phyloP scores from a whole-genome alignment of 2,329 filamentous ascomycete genomes.

The Aureobasidium sp. region DNA sequence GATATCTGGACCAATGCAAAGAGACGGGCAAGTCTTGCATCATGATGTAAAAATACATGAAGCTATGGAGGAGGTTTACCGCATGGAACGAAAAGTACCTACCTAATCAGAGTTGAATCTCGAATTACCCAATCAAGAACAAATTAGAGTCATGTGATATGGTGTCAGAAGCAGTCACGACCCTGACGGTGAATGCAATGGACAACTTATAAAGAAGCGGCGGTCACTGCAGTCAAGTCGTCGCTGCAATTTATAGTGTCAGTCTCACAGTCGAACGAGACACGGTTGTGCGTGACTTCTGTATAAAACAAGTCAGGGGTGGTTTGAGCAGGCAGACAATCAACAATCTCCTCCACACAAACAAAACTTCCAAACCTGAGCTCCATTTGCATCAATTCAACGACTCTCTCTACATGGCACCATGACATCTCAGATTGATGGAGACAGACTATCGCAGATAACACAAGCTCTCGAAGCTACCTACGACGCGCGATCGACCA shows the following conservation, averaged over 20 bases:
- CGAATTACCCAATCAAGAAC: not conserved
- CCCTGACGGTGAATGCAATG: too few species aligned
- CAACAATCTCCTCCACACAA: conserved; percentile 11
- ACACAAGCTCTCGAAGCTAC: conserved; percentile 80
- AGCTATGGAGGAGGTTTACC: not conserved
- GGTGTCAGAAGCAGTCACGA: not conserved
- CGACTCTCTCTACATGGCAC: not conserved
- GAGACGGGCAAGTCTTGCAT: not conserved
- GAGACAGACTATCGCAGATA: conserved; percentile 52
- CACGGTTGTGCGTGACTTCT: not conserved
- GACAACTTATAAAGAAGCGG: too few species aligned
- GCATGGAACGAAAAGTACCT: not conserved
- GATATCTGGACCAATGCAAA: conserved; percentile 61
- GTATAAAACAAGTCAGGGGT: not conserved
- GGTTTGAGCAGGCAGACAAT: not conserved
- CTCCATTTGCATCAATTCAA: not conserved
- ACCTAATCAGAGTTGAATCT: not conserved
- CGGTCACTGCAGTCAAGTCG: not conserved
- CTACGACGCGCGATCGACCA: conserved; percentile 72
- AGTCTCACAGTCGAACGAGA: not conserved
- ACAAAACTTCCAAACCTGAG: conserved; percentile 6
- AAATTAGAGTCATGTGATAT: conserved; percentile 6
- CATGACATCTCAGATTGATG: conserved; percentile 3
- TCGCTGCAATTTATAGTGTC: too few species aligned
- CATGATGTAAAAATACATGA: not conserved